phyloP scores from a whole-genome alignment of 768 basidiomycete genomes.

The Leccinum imitatum region DNA sequence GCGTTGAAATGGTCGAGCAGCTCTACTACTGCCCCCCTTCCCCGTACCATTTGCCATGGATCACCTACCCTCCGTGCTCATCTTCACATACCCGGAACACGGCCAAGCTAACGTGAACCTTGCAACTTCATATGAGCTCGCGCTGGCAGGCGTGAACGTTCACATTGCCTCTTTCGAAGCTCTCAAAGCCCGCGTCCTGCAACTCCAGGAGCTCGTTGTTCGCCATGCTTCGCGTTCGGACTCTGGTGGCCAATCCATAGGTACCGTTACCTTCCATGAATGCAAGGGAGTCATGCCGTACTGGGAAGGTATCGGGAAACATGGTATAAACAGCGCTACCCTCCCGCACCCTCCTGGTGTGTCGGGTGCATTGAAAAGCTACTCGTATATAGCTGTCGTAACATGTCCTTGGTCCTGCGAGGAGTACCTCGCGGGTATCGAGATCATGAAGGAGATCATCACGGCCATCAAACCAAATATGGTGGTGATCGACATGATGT shows the following conservation, averaged over 20 bases:
- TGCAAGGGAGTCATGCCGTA: neutral
- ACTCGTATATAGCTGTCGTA: neutral
- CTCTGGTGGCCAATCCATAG: neutral
- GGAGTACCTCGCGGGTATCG: conserved; percentile 8
- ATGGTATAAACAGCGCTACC: neutral
- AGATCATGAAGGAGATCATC: conserved; percentile 6
- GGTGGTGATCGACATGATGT: conserved; percentile 2
- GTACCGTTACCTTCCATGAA: conserved; percentile 10
- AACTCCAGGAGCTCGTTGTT: conserved; percentile 8
- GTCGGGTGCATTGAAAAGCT: conserved; percentile 3
- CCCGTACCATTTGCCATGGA: neutral
- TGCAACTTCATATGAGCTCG: conserved; percentile 17
- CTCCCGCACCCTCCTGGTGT: conserved; percentile 3
- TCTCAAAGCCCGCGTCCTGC: conserved; percentile 8
- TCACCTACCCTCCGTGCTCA: conserved; percentile 2
- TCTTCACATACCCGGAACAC: conserved; percentile 10
- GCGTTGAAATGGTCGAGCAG: neutral
- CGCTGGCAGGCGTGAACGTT: conserved; percentile 10
- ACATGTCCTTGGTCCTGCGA: conserved; percentile 3
- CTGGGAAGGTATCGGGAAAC: neutral
- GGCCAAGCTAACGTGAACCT: conserved; percentile 6
- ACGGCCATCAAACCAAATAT: neutral
- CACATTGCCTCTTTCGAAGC: conserved; percentile 11
- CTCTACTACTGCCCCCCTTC: neutral
- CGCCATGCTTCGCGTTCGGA: neutral